Evolutionary conservation across 176 grass and related monocot genomes (phyloP).

Genomic region (Aegilops bicornis): DNA sequence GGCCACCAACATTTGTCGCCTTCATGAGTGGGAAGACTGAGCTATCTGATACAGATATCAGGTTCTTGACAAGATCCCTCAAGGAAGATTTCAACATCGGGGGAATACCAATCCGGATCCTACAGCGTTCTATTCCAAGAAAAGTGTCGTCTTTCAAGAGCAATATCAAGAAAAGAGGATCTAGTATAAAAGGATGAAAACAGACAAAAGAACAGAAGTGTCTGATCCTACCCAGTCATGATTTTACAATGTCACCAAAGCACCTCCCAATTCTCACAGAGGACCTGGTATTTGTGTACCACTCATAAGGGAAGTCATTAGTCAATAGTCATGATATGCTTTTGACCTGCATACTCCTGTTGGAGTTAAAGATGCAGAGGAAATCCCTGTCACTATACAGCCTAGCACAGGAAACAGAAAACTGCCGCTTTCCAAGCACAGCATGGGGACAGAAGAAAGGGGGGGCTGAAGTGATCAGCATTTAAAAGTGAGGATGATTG

Average conservation of each 20-base stretch:
- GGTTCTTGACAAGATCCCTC: conserved; percentile 89
- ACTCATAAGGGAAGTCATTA: neutral
- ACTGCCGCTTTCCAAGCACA: neutral
- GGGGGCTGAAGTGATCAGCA: neutral
- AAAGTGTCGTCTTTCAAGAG: conserved; percentile 40
- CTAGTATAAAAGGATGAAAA: conserved; percentile 42
- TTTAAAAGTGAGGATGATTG: conserved; percentile 1
- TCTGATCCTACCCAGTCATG: conserved; percentile 30
- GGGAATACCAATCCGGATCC: conserved; percentile 81
- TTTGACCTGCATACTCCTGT: neutral
- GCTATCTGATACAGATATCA: conserved; percentile 76
- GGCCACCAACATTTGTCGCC: conserved; percentile 89
- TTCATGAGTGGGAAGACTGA: conserved; percentile 83
- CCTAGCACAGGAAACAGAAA: neutral
- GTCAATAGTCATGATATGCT: neutral
- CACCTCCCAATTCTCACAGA: neutral
- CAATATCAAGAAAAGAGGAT: conserved; percentile 14
- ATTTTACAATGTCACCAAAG: neutral
- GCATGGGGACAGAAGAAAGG: neutral
- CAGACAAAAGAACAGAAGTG: conserved; percentile 50
- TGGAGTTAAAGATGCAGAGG: neutral
- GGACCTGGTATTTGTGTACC: neutral
- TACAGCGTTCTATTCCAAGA: conserved; percentile 64
- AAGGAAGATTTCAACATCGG: conserved; percentile 96
- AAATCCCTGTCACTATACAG: neutral